Evolutionary conservation across 129 eudicot species (phyloP).

Genomic region (Lactuca sativa): DNA sequence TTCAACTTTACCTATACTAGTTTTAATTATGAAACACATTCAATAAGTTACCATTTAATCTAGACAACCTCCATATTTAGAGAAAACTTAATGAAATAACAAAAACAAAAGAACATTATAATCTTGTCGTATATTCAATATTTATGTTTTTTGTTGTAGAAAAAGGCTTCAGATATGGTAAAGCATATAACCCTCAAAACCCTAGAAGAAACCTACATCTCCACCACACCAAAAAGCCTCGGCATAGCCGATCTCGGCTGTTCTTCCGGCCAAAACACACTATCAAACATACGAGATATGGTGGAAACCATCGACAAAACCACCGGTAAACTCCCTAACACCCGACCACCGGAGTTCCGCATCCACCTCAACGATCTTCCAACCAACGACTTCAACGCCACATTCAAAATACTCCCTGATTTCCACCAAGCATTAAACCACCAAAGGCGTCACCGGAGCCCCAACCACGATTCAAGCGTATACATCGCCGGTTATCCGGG

Average conservation of each 20-base stretch:
- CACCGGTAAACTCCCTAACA: slow-evolving; percentile 15
- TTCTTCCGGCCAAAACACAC: slow-evolving; percentile 76
- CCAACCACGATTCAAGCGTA: slow-evolving; percentile 32
- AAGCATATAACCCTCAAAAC: slow-evolving; percentile 70
- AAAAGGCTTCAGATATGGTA: slow-evolving; percentile 73
- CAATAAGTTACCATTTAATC: too few relatives aligned
- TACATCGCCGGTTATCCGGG: slow-evolving; percentile 91
- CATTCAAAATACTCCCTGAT: slow-evolving; percentile 69
- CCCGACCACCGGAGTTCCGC: slow-evolving; percentile 58
- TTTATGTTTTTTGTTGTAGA: slow-evolving; percentile 35
- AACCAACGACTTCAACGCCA: slow-evolving; percentile 81
- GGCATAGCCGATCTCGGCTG: slow-evolving; percentile 93
- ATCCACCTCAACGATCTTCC: slow-evolving; percentile 84
- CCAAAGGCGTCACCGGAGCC: slow-evolving; percentile 27
- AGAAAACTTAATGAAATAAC: too few relatives aligned
- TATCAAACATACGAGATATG: slow-evolving; percentile 61
- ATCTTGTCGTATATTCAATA: not conserved
- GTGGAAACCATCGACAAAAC: slow-evolving; percentile 50
- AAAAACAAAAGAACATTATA: not conserved
- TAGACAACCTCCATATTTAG: too few relatives aligned
- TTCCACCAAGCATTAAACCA: slow-evolving; percentile 45
- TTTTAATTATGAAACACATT: not conserved
- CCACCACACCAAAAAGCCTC: slow-evolving; percentile 60
- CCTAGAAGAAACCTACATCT: slow-evolving; percentile 49
- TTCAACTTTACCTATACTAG: too few relatives aligned